Base-by-base conservation (phyloP, 1,284 basidiomycete genomes). In the Ceratobasidium sp. region DNA sequence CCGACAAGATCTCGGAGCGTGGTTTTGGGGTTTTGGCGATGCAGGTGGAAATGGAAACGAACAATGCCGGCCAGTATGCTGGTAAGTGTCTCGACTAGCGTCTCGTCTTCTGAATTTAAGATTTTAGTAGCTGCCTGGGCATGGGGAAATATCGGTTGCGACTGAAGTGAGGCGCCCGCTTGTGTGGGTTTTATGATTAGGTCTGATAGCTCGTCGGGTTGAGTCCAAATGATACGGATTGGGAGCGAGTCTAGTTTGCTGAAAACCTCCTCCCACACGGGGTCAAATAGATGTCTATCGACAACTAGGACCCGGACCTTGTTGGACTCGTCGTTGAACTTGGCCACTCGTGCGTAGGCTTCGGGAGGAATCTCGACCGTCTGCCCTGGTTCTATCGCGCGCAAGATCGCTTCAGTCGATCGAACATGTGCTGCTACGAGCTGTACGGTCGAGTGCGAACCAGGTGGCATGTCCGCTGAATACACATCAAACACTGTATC, bases 201-300 rank as follows among this genome's bases (percentile, higher is more conserved):
- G 21, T 69, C 66, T 13, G 66, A 44, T n/a, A 23, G 2, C 26
- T 57, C 66, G 9, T 28, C 57, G 18, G 67, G 57, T 8, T 71
- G 28, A n/a, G 55, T 13, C 67, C 67, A 71, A 8, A 59, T 32
- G n/a, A 71, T 50, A 1, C n/a, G n/a, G n/a, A n/a, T n/a, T n/a
- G 44, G 67, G 13, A 26, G 46, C 16, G 26, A 11, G 7, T 59
- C 13, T 1, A 71, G 41, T 16, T 61, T 38, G 28, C 18, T 3
- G 21, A 71, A 32, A 9, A 71, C 47, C 8, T 43, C 30, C 47
- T 49, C 9, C 67, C 67, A 71, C 13, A 41, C 11, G 16, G 8
- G 18, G 9, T 28, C n/a, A 13, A 41, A 9, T 18, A 18, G 1
- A 2, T 23, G 7, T 26, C n/a, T 26, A 5, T 71, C 55, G 46